A percentile compares a stretch with the other conserved stretches of the same genome.
phyloP scores from a whole-genome alignment of 805 yeast genomes.

The Kluyveromyces dobzhanskii region DNA sequence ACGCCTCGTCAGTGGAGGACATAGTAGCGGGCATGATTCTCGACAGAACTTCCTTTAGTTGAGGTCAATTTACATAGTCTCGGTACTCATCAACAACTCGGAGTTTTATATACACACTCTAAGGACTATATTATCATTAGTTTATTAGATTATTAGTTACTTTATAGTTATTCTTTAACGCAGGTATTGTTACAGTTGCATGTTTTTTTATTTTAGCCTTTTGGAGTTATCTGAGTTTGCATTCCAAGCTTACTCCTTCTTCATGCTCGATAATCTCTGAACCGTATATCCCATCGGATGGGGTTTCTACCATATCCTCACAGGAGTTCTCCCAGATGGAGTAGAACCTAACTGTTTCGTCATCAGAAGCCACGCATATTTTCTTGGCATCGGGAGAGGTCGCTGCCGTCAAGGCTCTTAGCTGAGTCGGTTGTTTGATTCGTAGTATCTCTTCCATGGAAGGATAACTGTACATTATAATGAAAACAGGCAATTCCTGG shows the following conservation, averaged over 20 bases:
- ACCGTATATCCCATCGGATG: constrained; percentile 42
- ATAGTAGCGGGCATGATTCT: too few species aligned
- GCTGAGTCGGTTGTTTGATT: constrained; percentile 41
- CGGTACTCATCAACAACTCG: too few species aligned
- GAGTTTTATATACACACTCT: too few species aligned
- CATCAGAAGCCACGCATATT: constrained; percentile 69
- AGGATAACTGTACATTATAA: constrained; percentile 64
- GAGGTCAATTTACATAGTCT: too few species aligned
- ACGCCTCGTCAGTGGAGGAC: too few species aligned
- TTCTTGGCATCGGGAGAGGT: constrained; percentile 54
- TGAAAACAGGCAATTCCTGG: constrained; percentile 39
- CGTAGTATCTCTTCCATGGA: constrained; percentile 39
- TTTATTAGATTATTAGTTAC: too few species aligned
- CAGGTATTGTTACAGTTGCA: too few species aligned
- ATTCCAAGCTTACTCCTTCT: constrained; percentile 39
- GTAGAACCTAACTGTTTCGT: constrained; percentile 69
- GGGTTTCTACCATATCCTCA: constrained; percentile 31
- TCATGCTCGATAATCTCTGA: constrained; percentile 48
- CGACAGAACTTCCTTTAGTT: too few species aligned
- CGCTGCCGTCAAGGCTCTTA: constrained; percentile 60
- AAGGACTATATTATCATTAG: too few species aligned
- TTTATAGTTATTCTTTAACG: too few species aligned
- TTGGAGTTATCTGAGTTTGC: background rate
- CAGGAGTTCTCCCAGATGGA: constrained; percentile 52
- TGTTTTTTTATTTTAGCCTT: too few species aligned